Evolutionary conservation across 2,329 filamentous ascomycete species (phyloP), one percentile per base, ranked within the genome.

Genomic region (Microcyclosporella mali): DNA sequence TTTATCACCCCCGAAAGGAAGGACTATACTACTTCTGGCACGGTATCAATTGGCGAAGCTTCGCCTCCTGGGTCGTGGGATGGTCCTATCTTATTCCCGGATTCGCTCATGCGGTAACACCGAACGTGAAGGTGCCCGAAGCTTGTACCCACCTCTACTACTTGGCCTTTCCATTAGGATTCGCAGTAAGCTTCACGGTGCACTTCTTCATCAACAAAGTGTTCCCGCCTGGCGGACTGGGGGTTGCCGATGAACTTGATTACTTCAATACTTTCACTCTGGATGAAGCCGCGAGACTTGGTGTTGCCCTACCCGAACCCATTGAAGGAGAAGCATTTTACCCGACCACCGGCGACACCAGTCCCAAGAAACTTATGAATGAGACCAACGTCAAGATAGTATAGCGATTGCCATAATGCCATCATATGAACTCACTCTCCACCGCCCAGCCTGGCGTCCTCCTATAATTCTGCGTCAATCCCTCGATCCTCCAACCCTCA

Each of bases 31-130:
- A 65, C 52, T 74, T 62, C 52, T 59, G 50, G 27, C 43, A 61
- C 12, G 71, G 70, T 1, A 51, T 72, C 37, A 72, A 74, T 41
- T 71, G 64, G 63, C 61, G 71, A 6, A 65, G 65, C 2, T 65
- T 70, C 35, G 49, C 61, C 3, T 62, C 67, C 6, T 72, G 68
- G 65, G 55, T 65, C 4, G 47, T 64, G 4, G 63, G 65, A 2
- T 60, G 56, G 53, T 39, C 46, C 9, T 49, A 49, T 34, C 33
- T 47, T 8, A 17, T 52, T 17, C 33, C 33, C 6, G 33, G 33
- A 3, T 34, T 34, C 16, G 33, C 33, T 6, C 33, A 34, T 18
- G 60, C 57, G 1, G 66, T 71, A 34, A 70, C 67, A 29, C 51
- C 61, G 0, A 52, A 43, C 6, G 65, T 71, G 12, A 57, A 63